A percentile compares a stretch with the other conserved stretches of the same genome.
phyloP scores from a whole-genome alignment of 176 grass and related monocot genomes.

The Eleusine indica region DNA sequence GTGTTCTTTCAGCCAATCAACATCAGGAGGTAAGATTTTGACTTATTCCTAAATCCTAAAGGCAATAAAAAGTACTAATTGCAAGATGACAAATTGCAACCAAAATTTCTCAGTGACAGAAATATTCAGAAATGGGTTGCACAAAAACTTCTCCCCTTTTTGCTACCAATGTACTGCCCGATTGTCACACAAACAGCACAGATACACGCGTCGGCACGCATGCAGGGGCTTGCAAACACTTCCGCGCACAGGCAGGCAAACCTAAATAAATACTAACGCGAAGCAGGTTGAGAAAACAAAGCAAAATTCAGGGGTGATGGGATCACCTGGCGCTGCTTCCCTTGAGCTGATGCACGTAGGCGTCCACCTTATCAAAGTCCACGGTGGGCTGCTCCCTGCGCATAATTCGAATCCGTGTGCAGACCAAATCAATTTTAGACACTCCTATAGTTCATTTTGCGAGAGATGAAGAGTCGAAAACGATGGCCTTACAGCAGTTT shows the following conservation, averaged over 20 bases:
- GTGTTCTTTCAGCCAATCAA: neutral
- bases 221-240: no score
- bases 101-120: neutral
- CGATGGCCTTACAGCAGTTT: slow-evolving; percentile 48
- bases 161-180: neutral
- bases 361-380: slow-evolving; percentile 77
- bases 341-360: slow-evolving; percentile 79
- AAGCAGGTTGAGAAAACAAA: neutral
- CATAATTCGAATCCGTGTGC: neutral
- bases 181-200: neutral
- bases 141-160: neutral
- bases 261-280: neutral
- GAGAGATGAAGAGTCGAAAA: neutral
- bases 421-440: neutral
- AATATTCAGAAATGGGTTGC: neutral
- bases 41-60: neutral
- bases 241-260: neutral
- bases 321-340: slow-evolving; percentile 84
- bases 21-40: neutral
- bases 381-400: slow-evolving; percentile 62
- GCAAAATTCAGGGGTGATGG: neutral
- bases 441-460: neutral
- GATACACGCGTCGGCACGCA: neutral
- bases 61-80: neutral
- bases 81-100: neutral